phyloP scores from a whole-genome alignment of 1,284 basidiomycete genomes.

The Marasmius oreades region DNA sequence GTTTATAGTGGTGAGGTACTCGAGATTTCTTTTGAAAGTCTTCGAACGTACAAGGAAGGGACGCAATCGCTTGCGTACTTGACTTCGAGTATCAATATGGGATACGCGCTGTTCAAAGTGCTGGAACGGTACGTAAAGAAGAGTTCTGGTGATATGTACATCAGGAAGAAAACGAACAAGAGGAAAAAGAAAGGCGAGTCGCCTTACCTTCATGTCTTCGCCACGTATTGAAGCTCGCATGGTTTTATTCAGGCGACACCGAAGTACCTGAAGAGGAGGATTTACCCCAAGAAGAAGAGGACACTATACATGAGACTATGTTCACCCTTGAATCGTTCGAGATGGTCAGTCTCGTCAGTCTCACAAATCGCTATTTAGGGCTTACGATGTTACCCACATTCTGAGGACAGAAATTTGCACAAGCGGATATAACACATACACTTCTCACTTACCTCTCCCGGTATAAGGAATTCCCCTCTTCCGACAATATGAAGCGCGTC shows the following conservation, averaged over 20 bases:
- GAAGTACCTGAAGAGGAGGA: slow-evolving; percentile 58
- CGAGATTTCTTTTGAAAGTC: slow-evolving; percentile 76
- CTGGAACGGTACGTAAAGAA: slow-evolving; percentile 77
- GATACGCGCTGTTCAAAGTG: slow-evolving; percentile 81
- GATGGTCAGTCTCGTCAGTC: slow-evolving; percentile 53
- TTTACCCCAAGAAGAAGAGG: slow-evolving; percentile 37
- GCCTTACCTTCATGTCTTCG: slow-evolving; percentile 8
- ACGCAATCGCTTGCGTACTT: slow-evolving; percentile 74
- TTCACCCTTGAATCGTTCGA: slow-evolving; percentile 91
- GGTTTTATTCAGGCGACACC: slow-evolving; percentile 48
- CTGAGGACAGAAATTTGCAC: slow-evolving; percentile 72
- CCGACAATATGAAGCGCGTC: slow-evolving; percentile 83
- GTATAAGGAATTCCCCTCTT: slow-evolving; percentile 75
- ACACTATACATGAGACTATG: slow-evolving; percentile 74
- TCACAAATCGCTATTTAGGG: slow-evolving; percentile 6
- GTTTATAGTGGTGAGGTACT: slow-evolving; percentile 93
- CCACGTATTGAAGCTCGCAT: slow-evolving; percentile 15
- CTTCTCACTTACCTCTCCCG: slow-evolving; percentile 77
- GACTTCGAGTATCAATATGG: slow-evolving; percentile 78
- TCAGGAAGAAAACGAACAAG: slow-evolving; percentile 66
- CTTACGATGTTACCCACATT: slow-evolving; percentile 19
- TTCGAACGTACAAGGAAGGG: slow-evolving; percentile 74
- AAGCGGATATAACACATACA: slow-evolving; percentile 79
- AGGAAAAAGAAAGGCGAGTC: slow-evolving; percentile 47
- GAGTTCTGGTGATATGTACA: slow-evolving; percentile 58